A percentile compares a stretch with the other conserved stretches of the same genome.
These are phyloP conservation scores for Candolleomyces eurysporus DNA, from an alignment of 768 basidiomycete genomes.

Conservation along the genomic window DNA sequence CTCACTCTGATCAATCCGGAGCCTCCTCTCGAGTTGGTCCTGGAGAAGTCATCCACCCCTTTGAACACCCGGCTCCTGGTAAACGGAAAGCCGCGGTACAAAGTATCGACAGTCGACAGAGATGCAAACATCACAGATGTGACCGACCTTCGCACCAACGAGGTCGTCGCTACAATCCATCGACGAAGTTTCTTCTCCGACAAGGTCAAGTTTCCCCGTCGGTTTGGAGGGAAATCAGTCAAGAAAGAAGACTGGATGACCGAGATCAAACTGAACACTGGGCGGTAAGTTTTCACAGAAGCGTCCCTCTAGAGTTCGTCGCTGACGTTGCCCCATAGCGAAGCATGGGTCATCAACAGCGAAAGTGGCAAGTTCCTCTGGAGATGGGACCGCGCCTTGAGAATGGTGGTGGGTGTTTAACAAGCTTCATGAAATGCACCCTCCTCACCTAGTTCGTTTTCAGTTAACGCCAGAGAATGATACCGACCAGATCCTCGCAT, in stretches of 20 bases:
- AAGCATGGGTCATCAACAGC: background rate
- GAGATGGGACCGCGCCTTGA: background rate
- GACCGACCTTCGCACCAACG: background rate
- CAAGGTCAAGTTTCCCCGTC: background rate
- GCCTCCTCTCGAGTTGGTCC: background rate
- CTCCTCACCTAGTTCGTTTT: background rate
- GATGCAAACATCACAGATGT: background rate
- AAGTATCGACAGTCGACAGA: background rate
- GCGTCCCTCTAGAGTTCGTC: background rate
- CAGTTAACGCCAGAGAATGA: background rate
- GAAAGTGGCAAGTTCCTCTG: background rate
- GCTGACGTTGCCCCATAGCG: background rate
- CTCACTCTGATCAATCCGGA: background rate
- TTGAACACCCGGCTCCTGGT: background rate
- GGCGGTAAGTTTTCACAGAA: background rate
- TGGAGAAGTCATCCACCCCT: background rate
- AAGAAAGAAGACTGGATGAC: background rate
- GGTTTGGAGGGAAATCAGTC: background rate
- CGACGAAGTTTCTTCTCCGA: background rate
- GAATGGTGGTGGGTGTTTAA: background rate
- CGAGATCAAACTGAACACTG: background rate
- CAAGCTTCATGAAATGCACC: background rate
- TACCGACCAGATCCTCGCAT: background rate
- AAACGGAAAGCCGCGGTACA: background rate
- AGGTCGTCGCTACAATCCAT: background rate